Percentiles rank a stretch among this genome's conserved stretches.
phyloP scores from a whole-genome alignment of 129 eudicot genomes.

The Escallonia rubra region DNA sequence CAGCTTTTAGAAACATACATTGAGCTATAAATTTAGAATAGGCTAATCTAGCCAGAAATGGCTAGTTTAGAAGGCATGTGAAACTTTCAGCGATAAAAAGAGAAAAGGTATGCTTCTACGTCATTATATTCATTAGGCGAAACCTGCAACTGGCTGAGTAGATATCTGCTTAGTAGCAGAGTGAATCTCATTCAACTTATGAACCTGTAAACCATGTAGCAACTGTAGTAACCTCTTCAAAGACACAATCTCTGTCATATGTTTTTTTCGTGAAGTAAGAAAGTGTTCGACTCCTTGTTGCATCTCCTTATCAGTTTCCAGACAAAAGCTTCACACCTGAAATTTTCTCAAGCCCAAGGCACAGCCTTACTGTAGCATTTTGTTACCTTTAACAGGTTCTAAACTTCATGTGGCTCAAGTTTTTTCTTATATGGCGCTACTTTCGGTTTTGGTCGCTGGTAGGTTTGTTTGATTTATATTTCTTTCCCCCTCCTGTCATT shows the following conservation, averaged over 20 bases:
- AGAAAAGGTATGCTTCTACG: no score
- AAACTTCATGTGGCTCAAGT: conserved; percentile 99
- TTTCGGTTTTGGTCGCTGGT: conserved; percentile 98
- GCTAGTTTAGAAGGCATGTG: background rate
- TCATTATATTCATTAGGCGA: no score
- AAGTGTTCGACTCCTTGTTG: background rate
- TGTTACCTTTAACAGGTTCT: conserved; percentile 53
- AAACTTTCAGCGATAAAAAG: no score
- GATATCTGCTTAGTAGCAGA: no score
- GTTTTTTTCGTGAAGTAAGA: background rate
- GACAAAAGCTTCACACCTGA: background rate
- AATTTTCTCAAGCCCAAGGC: no score
- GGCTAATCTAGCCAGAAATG: background rate
- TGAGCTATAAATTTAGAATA: no score
- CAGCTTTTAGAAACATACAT: no score
- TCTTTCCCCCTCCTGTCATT: conserved; percentile 5
- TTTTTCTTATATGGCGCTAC: conserved; percentile 97
- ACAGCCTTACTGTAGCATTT: no score
- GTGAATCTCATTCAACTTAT: no score
- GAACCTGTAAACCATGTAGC: no score
- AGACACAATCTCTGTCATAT: background rate
- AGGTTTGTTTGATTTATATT: conserved; percentile 7
- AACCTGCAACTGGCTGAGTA: no score
- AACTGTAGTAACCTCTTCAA: background rate
- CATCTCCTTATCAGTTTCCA: background rate